Conservation (phyloP, 352 stramenopile species). For the Phytophthora ramorum region DNA sequence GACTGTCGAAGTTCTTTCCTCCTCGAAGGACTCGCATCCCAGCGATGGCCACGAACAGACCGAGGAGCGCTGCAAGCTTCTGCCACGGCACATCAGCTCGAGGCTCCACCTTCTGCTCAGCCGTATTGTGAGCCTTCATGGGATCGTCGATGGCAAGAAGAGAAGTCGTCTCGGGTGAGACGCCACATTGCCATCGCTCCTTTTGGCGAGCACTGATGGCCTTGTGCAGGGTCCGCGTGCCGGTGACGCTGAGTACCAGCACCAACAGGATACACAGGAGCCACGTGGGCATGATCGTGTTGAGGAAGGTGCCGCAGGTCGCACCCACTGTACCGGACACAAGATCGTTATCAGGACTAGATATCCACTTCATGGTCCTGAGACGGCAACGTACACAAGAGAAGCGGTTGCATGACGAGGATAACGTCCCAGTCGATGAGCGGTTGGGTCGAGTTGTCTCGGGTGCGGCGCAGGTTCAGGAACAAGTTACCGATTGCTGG, state of each 20-base stretch:
- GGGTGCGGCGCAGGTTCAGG: constrained; percentile 91
- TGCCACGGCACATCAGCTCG: constrained; percentile 65
- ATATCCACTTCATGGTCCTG: not conserved
- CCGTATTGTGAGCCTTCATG: constrained; percentile 33
- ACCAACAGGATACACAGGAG: constrained; percentile 92
- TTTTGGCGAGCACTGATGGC: constrained; percentile 88
- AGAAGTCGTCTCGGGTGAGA: constrained; percentile 21
- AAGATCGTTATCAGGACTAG: constrained; percentile 5
- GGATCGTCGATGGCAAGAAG: constrained; percentile 21
- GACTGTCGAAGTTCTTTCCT: constrained; percentile 86
- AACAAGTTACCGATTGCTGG: constrained; percentile 92
- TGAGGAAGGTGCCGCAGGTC: constrained; percentile 90
- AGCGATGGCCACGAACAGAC: constrained; percentile 91
- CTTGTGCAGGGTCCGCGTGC: constrained; percentile 90
- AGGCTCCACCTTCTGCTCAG: constrained; percentile 12
- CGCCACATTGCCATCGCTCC: constrained; percentile 73
- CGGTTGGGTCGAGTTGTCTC: constrained; percentile 87
- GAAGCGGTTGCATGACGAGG: constrained; percentile 95
- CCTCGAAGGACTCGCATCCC: constrained; percentile 94
- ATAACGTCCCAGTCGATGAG: constrained; percentile 98
- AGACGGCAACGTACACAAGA: constrained; percentile 55
- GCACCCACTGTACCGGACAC: constrained; percentile 51
- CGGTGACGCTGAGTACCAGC: constrained; percentile 87
- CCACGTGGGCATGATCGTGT: constrained; percentile 91
- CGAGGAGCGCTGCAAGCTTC: constrained; percentile 86